phyloP scores from a whole-genome alignment of 2,329 filamentous ascomycete species.

The Colletotrichum falcatum region DNA sequence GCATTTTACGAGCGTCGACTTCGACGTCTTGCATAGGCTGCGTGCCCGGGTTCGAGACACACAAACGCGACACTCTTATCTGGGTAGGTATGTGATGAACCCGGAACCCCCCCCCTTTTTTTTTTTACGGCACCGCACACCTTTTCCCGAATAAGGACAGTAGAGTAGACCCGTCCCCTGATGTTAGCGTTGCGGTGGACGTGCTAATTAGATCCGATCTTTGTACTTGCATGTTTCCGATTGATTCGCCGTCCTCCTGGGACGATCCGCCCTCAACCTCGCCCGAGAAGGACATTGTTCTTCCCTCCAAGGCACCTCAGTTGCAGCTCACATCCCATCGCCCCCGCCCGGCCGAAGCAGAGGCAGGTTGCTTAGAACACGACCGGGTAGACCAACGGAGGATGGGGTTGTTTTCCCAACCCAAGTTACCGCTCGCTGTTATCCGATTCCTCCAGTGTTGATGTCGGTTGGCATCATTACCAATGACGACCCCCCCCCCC shows the following conservation, averaged over 20 bases:
- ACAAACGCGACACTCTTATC: not conserved
- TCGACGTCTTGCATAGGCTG: not conserved
- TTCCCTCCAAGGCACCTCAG: not conserved
- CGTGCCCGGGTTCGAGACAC: not conserved
- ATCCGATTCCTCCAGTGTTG: not conserved
- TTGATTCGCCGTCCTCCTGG: not conserved
- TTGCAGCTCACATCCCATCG: not conserved
- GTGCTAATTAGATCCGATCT: not conserved
- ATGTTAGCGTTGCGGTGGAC: not conserved
- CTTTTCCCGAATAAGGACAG: not conserved
- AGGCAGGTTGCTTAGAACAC: not conserved
- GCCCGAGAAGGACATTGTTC: not conserved
- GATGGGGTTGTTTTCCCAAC: not conserved
- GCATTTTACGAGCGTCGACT: slow-evolving; percentile 3
- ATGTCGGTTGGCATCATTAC: not conserved
- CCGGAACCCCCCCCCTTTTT: too few relatives aligned
- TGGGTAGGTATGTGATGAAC: not conserved
- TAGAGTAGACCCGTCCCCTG: not conserved
- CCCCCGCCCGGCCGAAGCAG: not conserved
- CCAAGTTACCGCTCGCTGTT: not conserved
- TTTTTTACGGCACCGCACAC: not conserved
- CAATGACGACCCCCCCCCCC: not conserved
- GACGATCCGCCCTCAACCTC: not conserved
- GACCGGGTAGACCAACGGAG: not conserved
- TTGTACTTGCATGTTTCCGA: not conserved